Conservation (phyloP, 2,329 filamentous ascomycete species). For the Raffaelea deltoideospora region DNA sequence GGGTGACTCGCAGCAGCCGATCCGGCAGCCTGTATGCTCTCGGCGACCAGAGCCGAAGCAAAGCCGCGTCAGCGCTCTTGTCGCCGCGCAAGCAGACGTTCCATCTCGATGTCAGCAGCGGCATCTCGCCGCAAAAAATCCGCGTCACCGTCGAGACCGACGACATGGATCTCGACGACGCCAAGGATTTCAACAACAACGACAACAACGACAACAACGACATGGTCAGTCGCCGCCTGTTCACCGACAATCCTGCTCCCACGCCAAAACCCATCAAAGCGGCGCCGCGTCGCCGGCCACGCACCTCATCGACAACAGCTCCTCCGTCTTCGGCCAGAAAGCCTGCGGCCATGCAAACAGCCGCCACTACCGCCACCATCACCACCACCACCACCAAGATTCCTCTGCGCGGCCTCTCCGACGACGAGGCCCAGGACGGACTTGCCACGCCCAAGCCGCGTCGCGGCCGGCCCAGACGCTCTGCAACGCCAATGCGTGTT, state of each 20-base stretch:
- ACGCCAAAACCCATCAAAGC: too few species aligned
- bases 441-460: constrained; percentile 16
- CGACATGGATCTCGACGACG: constrained; percentile 4
- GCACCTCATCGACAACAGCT: background rate
- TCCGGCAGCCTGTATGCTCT: constrained; percentile 23
- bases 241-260: constrained; percentile 14
- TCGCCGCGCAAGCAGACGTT: constrained; percentile 43
- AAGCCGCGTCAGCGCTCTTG: constrained; percentile 3
- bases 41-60: constrained; percentile 11
- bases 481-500: constrained; percentile 33
- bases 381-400: constrained; percentile 23
- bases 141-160: constrained; percentile 41
- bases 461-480: constrained; percentile 24
- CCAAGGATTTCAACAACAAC: background rate
- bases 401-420: constrained; percentile 29
- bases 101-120: constrained; percentile 38
- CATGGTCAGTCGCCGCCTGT: constrained; percentile 18
- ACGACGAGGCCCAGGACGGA: constrained; percentile 22
- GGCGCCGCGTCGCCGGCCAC: constrained; percentile 17
- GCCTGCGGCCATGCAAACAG: constrained; percentile 10
- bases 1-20: constrained; percentile 28
- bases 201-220: constrained; percentile 12
- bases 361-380: constrained; percentile 20
- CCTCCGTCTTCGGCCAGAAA: constrained; percentile 3
- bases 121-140: constrained; percentile 33